Evolutionary conservation across 306 rosid genomes (phyloP).

Genomic region (Castanea sativa): DNA sequence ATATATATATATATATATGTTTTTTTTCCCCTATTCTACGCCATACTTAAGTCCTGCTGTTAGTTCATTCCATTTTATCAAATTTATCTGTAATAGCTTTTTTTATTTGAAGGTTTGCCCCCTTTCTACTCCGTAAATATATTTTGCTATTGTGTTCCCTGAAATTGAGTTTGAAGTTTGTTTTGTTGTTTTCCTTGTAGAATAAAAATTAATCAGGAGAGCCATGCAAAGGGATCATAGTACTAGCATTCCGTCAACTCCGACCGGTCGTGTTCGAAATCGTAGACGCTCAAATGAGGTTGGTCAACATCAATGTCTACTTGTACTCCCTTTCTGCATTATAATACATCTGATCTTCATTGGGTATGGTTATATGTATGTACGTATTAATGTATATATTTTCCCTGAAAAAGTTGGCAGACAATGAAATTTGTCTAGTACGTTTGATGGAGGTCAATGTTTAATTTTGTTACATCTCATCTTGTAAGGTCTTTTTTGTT

Average conservation of each 20-base stretch:
- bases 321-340: background rate
- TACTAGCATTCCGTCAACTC: conserved; percentile 27
- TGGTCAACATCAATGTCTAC: background rate
- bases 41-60: background rate
- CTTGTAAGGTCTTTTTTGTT: background rate
- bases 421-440: background rate
- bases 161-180: too few relatives aligned
- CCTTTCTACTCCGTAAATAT: background rate
- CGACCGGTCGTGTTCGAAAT: conserved; percentile 54
- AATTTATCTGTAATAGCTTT: background rate
- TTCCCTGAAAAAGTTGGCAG: background rate
- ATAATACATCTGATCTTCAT: background rate
- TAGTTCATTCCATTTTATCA: background rate
- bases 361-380: background rate
- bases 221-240: conserved; percentile 61
- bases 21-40: too few relatives aligned
- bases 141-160: background rate
- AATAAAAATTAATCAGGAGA: conserved; percentile 33
- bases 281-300: conserved; percentile 87
- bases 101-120: background rate
- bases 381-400: background rate
- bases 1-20: too few relatives aligned
- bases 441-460: background rate
- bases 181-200: conserved; percentile 25
- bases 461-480: background rate